Evolutionary conservation across 2,329 filamentous ascomycete genomes (phyloP).

Genomic region (Plectosphaerella sp.): DNA sequence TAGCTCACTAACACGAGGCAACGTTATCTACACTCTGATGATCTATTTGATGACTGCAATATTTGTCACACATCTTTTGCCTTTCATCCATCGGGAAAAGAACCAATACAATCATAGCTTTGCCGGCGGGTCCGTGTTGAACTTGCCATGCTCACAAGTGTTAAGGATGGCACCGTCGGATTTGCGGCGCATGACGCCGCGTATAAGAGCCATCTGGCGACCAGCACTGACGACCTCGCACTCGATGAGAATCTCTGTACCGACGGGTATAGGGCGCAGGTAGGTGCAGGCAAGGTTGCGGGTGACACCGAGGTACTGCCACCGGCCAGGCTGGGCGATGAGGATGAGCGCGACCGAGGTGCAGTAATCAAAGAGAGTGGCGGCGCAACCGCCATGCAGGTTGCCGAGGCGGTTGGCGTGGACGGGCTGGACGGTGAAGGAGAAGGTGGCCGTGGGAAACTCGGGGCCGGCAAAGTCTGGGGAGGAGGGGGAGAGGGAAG

Average conservation of each 20-base stretch:
- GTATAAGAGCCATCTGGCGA: constrained; percentile 46
- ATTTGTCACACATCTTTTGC: neutral
- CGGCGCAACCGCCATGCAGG: constrained; percentile 59
- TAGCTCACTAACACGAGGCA: too few relatives aligned
- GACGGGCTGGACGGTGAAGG: constrained; percentile 41
- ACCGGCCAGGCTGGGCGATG: constrained; percentile 54
- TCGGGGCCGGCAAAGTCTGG: neutral
- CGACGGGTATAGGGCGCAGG: constrained; percentile 54
- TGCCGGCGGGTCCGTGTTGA: constrained; percentile 46
- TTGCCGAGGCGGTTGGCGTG: constrained; percentile 52
- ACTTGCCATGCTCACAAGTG: constrained; percentile 62
- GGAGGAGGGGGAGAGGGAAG: neutral
- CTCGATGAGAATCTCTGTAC: constrained; percentile 46
- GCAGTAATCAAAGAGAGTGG: constrained; percentile 64
- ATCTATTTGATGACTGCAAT: neutral
- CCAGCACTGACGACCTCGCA: constrained; percentile 56
- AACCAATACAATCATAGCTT: neutral
- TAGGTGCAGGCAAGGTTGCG: constrained; percentile 65
- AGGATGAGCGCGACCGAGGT: constrained; percentile 56
- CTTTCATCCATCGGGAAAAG: neutral
- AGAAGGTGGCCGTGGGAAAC: constrained; percentile 30
- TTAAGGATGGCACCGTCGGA: constrained; percentile 49
- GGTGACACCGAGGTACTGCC: constrained; percentile 58
- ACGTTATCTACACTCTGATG: too few relatives aligned
- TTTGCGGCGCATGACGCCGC: constrained; percentile 49